Evolutionary conservation across 116 monocot genomes (phyloP).

Genomic region (Phalaenopsis hybrid): DNA sequence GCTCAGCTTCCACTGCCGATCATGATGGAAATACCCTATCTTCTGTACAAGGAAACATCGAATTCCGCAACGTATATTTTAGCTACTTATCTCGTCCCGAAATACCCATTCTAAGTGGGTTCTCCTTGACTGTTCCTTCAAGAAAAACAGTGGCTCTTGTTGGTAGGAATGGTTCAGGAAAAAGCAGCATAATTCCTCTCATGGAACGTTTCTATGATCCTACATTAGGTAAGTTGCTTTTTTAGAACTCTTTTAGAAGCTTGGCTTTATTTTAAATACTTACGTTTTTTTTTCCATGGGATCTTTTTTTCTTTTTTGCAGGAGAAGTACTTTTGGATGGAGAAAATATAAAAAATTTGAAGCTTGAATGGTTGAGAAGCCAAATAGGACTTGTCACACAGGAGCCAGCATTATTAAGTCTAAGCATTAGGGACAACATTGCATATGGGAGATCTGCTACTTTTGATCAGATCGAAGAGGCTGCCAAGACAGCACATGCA

Average conservation of each 20-base stretch:
- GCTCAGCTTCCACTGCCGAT: slow-evolving; percentile 72
- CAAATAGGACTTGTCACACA: slow-evolving; percentile 98
- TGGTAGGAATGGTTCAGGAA: slow-evolving; percentile 98
- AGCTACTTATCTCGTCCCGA: slow-evolving; percentile 98
- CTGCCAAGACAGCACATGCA: slow-evolving; percentile 96
- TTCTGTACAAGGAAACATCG: slow-evolving; percentile 90
- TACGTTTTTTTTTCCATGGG: background rate
- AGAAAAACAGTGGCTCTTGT: slow-evolving; percentile 98
- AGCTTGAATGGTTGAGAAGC: slow-evolving; percentile 94
- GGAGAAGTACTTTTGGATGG: slow-evolving; percentile 98
- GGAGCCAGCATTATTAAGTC: slow-evolving; percentile 85
- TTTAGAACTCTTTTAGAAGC: background rate
- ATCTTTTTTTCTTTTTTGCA: slow-evolving; percentile 24
- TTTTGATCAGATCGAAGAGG: slow-evolving; percentile 92
- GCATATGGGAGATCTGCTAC: slow-evolving; percentile 90
- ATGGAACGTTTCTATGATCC: slow-evolving; percentile 99
- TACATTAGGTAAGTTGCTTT: slow-evolving; percentile 55
- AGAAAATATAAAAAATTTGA: slow-evolving; percentile 88
- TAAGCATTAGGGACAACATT: slow-evolving; percentile 96
- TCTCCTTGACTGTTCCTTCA: slow-evolving; percentile 85
- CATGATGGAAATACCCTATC: slow-evolving; percentile 72
- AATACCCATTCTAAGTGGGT: slow-evolving; percentile 95
- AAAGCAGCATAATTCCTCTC: slow-evolving; percentile 99
- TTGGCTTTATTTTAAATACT: background rate
- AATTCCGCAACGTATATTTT: slow-evolving; percentile 97